phyloP scores from a whole-genome alignment of 805 yeast genomes.

The Candida corydali region DNA sequence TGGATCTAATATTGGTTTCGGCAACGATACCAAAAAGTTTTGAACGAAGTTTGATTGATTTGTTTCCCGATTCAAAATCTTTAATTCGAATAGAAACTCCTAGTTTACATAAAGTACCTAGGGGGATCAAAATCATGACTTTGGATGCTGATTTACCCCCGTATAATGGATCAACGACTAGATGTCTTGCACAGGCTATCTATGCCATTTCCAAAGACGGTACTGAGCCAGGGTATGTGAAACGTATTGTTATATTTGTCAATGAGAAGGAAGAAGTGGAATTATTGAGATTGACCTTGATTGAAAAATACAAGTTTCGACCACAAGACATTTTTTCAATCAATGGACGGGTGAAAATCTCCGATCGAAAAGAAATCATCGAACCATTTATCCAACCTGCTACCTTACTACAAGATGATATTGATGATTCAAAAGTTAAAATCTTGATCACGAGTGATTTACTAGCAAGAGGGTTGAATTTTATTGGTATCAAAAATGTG shows the following conservation, averaged over 20 bases:
- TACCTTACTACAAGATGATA: conserved; percentile 30
- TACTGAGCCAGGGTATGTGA: conserved; percentile 69
- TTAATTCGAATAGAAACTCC: conserved; percentile 68
- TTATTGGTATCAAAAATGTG: conserved; percentile 75
- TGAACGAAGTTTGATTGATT: conserved; percentile 51
- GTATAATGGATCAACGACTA: conserved; percentile 75
- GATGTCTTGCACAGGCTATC: conserved; percentile 83
- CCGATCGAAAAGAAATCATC: conserved; percentile 56
- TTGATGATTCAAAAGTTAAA: conserved; percentile 40
- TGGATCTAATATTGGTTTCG: conserved; percentile 71
- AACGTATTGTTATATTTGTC: conserved; percentile 81
- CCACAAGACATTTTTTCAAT: conserved; percentile 54
- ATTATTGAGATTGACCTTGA: conserved; percentile 53
- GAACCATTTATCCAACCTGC: conserved; percentile 65
- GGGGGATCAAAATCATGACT: conserved; percentile 63
- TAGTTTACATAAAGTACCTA: conserved; percentile 78
- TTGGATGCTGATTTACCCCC: conserved; percentile 78
- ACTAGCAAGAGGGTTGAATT: conserved; percentile 86
- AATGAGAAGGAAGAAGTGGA: conserved; percentile 65
- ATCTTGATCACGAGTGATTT: conserved; percentile 86
- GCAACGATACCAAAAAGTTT: conserved; percentile 88
- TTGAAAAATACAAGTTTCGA: conserved; percentile 31
- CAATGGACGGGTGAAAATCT: conserved; percentile 60
- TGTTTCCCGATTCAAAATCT: conserved; percentile 59
- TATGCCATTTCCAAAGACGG: conserved; percentile 84